These are phyloP conservation scores for Aspergillus fijiensis DNA, from an alignment of 2,329 filamentous ascomycete species.

Conservation along the genomic window DNA sequence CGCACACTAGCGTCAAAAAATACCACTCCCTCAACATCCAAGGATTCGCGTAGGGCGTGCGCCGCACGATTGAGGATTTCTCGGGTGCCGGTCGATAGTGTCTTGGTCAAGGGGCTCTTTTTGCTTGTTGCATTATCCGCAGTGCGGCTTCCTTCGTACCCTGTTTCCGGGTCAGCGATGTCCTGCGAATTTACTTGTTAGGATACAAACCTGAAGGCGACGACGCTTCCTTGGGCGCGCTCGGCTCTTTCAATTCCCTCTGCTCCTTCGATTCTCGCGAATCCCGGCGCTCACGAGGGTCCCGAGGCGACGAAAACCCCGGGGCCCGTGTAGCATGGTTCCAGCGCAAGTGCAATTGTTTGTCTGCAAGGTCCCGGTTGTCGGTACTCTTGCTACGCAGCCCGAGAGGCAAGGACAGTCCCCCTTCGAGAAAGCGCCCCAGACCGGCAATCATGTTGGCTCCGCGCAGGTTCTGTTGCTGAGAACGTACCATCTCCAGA, in stretches of 20 bases:
- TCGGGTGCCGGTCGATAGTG: slow-evolving; percentile 17
- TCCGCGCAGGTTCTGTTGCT: slow-evolving; percentile 11
- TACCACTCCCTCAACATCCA: slow-evolving; percentile 22
- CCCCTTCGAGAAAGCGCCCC: slow-evolving; percentile 13
- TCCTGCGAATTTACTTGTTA: neutral
- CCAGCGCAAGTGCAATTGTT: neutral
- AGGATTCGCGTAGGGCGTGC: slow-evolving; percentile 18
- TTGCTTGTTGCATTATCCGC: neutral
- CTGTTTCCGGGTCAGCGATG: neutral
- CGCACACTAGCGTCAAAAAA: slow-evolving; percentile 23
- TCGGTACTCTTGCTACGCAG: neutral
- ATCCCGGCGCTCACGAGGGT: neutral
- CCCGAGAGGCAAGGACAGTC: neutral
- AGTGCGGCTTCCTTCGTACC: neutral
- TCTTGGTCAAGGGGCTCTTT: slow-evolving; percentile 5
- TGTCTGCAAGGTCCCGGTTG: neutral
- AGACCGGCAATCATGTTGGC: slow-evolving; percentile 14
- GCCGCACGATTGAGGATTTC: slow-evolving; percentile 20
- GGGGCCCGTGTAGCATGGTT: neutral
- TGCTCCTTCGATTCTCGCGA: no score
- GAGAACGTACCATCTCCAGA: slow-evolving; percentile 11
- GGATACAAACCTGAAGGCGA: neutral
- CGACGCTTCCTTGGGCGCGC: neutral
- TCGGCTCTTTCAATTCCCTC: neutral
- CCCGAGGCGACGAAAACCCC: neutral